phyloP scores from a whole-genome alignment of 164 flowering plant genomes.

The Vitis rupestris region DNA sequence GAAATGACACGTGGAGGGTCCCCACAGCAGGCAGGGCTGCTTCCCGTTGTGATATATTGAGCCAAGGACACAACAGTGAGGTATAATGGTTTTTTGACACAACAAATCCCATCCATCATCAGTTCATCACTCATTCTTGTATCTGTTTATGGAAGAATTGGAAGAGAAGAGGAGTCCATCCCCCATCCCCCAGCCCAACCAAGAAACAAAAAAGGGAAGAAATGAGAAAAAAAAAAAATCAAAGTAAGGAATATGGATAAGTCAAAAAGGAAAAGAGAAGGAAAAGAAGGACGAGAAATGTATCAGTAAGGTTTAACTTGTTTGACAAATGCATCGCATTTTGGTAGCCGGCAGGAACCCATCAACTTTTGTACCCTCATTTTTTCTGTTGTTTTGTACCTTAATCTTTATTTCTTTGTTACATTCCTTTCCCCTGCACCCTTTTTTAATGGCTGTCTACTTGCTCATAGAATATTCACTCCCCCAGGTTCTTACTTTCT shows the following conservation, averaged over 20 bases:
- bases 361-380: background rate
- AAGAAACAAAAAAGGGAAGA: background rate
- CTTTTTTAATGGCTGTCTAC: background rate
- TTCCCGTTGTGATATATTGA: constrained; percentile 83
- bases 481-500: too few relatives aligned
- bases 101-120: constrained; percentile 6
- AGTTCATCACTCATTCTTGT: constrained; percentile 44
- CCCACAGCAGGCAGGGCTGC: constrained; percentile 83
- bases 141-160: constrained; percentile 46
- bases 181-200: background rate
- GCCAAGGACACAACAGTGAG: constrained; percentile 9
- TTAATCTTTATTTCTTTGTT: constrained; percentile 21
- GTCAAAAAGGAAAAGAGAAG: background rate
- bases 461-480: too few relatives aligned
- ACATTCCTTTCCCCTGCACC: background rate
- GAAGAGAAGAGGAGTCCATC: constrained; percentile 2
- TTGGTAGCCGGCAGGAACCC: constrained; percentile 23
- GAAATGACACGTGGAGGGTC: too few relatives aligned
- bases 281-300: constrained; percentile 12
- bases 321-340: constrained; percentile 30
- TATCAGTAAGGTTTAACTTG: constrained; percentile 29
- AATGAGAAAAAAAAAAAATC: constrained; percentile 1
- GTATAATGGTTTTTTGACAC: constrained; percentile 41
- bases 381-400: constrained; percentile 31
- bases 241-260: too few relatives aligned